phyloP scores from a whole-genome alignment of 768 basidiomycete species.

The Trametes sanguinea region DNA sequence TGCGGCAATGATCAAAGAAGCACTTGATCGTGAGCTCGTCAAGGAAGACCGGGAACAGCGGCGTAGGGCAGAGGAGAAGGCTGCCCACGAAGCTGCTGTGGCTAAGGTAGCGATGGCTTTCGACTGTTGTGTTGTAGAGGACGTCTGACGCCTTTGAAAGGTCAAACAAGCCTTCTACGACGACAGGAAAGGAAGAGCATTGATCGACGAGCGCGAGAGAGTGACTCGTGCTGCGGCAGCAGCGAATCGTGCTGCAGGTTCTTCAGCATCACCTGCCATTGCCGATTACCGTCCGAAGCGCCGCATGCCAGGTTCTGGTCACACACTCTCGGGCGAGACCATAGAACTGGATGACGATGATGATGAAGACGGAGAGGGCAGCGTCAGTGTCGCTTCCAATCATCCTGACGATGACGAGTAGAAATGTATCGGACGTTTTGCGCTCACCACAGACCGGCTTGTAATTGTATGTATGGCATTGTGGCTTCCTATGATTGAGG shows the following conservation, averaged over 20 bases:
- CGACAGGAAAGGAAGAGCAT: constrained; percentile 61
- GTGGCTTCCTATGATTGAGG: neutral
- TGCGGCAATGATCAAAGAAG: constrained; percentile 63
- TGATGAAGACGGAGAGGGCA: constrained; percentile 1
- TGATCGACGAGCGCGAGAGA: constrained; percentile 58
- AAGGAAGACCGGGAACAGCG: constrained; percentile 48
- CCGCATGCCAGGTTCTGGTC: constrained; percentile 43
- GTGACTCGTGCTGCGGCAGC: constrained; percentile 23
- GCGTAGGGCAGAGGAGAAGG: constrained; percentile 60
- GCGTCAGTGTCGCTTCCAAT: neutral
- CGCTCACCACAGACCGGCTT: neutral
- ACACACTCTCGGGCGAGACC: constrained; percentile 29
- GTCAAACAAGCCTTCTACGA: constrained; percentile 81
- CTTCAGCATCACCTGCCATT: constrained; percentile 5
- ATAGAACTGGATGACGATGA: constrained; percentile 2
- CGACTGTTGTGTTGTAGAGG: neutral
- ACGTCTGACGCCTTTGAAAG: constrained; percentile 37
- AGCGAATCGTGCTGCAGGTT: constrained; percentile 17
- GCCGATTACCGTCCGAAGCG: constrained; percentile 4
- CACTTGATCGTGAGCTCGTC: constrained; percentile 52
- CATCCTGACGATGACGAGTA: constrained; percentile 10
- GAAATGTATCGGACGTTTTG: neutral
- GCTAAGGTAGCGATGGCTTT: constrained; percentile 46
- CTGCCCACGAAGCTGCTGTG: constrained; percentile 49
- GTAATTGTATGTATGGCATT: neutral